These are phyloP conservation scores for Mesostigma viride DNA, from an alignment of 139 green algal species.

Conservation along the genomic window DNA sequence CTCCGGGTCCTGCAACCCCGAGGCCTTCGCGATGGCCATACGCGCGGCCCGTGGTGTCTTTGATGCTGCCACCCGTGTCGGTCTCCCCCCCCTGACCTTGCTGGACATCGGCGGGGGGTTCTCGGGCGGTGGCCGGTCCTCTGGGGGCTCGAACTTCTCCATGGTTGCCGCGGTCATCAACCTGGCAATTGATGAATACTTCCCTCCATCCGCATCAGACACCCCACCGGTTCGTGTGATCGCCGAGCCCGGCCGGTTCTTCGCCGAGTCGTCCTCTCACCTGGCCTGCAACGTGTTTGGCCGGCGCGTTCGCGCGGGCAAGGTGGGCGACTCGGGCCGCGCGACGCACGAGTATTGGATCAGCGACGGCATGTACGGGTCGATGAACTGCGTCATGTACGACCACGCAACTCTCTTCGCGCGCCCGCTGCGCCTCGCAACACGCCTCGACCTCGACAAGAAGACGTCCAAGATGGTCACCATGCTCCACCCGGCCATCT, in stretches of 20 bases:
- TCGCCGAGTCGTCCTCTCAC: slow-evolving; percentile 76
- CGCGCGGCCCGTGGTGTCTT: slow-evolving; percentile 54
- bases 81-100: slow-evolving; percentile 65
- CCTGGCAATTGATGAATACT: slow-evolving; percentile 62
- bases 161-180: slow-evolving; percentile 77
- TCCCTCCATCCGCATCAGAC: slow-evolving; percentile 57
- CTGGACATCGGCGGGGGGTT: slow-evolving; percentile 96
- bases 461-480: no score
- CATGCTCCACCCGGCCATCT: no score
- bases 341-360: slow-evolving; percentile 63
- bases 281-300: slow-evolving; percentile 73
- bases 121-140: slow-evolving; percentile 38
- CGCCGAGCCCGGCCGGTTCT: slow-evolving; percentile 91
- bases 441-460: no score
- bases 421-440: slow-evolving; percentile 28
- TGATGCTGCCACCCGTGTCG: slow-evolving; percentile 50
- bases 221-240: slow-evolving; percentile 42
- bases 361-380: slow-evolving; percentile 90
- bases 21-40: slow-evolving; percentile 65
- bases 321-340: not conserved
- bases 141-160: slow-evolving; percentile 44
- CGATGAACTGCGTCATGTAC: slow-evolving; percentile 90
- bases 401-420: slow-evolving; percentile 48
- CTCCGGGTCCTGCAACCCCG: slow-evolving; percentile 51
- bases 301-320: slow-evolving; percentile 34